Evolutionary conservation across 352 stramenopile genomes (phyloP).

Genomic region (Hyphochytrium catenoides): DNA sequence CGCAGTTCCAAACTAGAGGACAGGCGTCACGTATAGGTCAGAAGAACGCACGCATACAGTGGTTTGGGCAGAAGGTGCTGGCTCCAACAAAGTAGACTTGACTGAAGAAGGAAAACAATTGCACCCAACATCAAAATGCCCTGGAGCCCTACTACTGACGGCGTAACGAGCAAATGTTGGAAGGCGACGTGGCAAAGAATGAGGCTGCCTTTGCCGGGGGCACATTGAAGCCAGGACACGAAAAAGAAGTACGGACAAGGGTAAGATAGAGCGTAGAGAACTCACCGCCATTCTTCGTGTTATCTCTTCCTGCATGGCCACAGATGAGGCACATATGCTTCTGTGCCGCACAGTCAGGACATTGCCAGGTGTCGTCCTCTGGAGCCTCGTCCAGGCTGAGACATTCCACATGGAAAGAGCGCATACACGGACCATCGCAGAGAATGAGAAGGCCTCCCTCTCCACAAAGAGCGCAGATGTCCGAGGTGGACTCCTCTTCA

Average conservation of each 20-base stretch:
- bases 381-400: constrained; percentile 53
- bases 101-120: no score
- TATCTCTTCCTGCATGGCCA: constrained; percentile 66
- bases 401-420: constrained; percentile 76
- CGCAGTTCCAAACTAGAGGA: constrained; percentile 2
- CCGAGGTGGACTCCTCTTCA: constrained; percentile 13
- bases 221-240: constrained; percentile 1
- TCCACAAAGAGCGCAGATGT: constrained; percentile 69
- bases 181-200: constrained; percentile 1
- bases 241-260: constrained; percentile 6
- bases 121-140: no score
- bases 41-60: no score
- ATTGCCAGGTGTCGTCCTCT: constrained; percentile 65
- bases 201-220: constrained; percentile 5
- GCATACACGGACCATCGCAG: constrained; percentile 71
- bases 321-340: constrained; percentile 77
- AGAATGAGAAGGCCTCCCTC: constrained; percentile 70
- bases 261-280: constrained; percentile 6
- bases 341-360: constrained; percentile 54
- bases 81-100: no score
- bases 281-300: constrained; percentile 31
- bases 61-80: no score
- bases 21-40: no score
- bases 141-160: no score
- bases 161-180: no score